Conservation (phyloP, 1,139 yeast genomes). For the Scheffersomyces titani region DNA sequence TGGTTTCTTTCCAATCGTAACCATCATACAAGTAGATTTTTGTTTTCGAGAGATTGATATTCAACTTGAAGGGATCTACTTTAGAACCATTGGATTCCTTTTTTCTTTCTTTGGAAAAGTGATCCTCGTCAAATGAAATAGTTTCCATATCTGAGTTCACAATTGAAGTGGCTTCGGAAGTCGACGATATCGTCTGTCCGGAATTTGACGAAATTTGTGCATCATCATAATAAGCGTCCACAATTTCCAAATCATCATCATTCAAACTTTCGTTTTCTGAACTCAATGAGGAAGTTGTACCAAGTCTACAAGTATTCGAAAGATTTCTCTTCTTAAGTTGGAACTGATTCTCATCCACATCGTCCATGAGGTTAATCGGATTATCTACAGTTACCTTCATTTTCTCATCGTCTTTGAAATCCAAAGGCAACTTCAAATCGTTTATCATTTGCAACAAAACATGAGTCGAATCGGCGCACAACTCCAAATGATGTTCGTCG, state of each 20-base stretch:
- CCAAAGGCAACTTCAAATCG: constrained; percentile 71
- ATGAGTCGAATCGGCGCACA: constrained; percentile 87
- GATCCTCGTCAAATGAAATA: constrained; percentile 41
- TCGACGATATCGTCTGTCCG: constrained; percentile 1
- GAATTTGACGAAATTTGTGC: constrained; percentile 4
- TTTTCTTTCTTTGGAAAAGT: constrained; percentile 34
- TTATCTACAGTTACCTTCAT: constrained; percentile 39
- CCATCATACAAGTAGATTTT: constrained; percentile 78
- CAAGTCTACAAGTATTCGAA: not conserved
- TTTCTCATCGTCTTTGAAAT: constrained; percentile 57
- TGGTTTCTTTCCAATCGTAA: constrained; percentile 85
- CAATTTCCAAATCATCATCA: constrained; percentile 10
- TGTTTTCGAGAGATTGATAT: constrained; percentile 38
- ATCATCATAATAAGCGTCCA: constrained; percentile 25
- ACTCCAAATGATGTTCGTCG: constrained; percentile 52
- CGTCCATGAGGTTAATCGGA: constrained; percentile 50
- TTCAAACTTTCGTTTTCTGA: not conserved
- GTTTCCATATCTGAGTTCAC: not conserved
- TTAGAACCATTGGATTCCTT: constrained; percentile 2
- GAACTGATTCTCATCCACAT: constrained; percentile 43
- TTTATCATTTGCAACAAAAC: constrained; percentile 65
- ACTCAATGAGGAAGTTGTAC: constrained; percentile 1
- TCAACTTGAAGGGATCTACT: constrained; percentile 31
- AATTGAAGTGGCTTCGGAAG: not conserved
- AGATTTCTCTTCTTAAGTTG: not conserved